These are phyloP conservation scores for Trichoderma citrinoviride DNA, from an alignment of 2,329 filamentous ascomycete species.

Conservation along the genomic window DNA sequence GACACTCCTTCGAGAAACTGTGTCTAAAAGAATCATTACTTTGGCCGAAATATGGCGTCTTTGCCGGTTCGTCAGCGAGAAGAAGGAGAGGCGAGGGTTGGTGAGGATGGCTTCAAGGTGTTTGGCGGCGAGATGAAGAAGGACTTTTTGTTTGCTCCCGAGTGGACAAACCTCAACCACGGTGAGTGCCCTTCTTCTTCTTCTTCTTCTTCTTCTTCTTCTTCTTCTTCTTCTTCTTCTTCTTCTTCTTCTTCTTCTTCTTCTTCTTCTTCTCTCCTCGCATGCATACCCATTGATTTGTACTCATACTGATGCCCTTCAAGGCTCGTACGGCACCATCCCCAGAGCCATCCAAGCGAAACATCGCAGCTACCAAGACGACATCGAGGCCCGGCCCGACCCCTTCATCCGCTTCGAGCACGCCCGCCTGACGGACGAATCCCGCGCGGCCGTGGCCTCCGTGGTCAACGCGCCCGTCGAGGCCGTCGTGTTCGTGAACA, in stretches of 20 bases:
- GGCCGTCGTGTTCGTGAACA: constrained; percentile 73
- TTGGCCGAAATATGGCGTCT: neutral
- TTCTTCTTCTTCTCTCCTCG: no score
- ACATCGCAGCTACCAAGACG: constrained; percentile 63
- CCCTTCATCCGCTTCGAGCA: constrained; percentile 49
- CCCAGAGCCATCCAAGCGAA: constrained; percentile 60
- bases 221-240: no score
- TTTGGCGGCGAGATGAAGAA: constrained; percentile 13
- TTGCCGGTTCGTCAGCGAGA: neutral
- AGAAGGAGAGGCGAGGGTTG: neutral
- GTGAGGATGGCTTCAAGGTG: neutral
- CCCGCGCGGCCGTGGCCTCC: constrained; percentile 56
- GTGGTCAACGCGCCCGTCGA: constrained; percentile 64
- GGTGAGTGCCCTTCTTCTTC: neutral
- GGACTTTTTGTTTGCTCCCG: constrained; percentile 17
- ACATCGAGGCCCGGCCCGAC: constrained; percentile 68
- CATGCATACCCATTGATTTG: neutral
- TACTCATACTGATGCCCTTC: neutral
- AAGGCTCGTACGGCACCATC: constrained; percentile 77
- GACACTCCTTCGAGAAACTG: neutral
- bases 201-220: no score
- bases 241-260: no score
- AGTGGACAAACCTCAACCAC: constrained; percentile 14
- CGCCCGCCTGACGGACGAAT: constrained; percentile 55
- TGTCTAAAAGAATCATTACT: neutral